Evolutionary conservation across 2,329 filamentous ascomycete species (phyloP).

Genomic region (Dryadomyces sulphureus): DNA sequence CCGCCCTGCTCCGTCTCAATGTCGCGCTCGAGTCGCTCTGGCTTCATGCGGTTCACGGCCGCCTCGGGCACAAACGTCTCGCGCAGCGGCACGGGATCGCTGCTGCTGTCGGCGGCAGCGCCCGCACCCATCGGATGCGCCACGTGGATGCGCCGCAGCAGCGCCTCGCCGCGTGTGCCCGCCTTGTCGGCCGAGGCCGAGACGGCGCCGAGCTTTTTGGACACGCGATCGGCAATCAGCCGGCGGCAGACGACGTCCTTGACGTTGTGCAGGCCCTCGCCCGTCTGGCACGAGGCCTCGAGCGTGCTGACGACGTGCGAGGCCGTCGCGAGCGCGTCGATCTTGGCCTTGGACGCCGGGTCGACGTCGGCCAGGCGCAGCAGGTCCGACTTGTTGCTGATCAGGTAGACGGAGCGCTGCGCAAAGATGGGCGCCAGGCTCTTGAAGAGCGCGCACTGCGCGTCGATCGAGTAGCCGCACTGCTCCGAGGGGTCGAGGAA

Average conservation of each 20-base stretch:
- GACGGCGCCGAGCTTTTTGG: constrained; percentile 89
- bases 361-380: constrained; percentile 77
- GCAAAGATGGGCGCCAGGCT: constrained; percentile 94
- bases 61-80: constrained; percentile 84
- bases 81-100: constrained; percentile 30
- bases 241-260: constrained; percentile 93
- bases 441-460: constrained; percentile 89
- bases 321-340: constrained; percentile 10
- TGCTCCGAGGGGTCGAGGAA: constrained; percentile 98
- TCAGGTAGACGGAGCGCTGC: constrained; percentile 93
- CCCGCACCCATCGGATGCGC: constrained; percentile 76
- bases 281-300: constrained; percentile 86
- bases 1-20: constrained; percentile 86
- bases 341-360: constrained; percentile 49
- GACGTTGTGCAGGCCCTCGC: constrained; percentile 84
- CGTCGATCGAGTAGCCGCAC: constrained; percentile 84
- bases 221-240: constrained; percentile 81
- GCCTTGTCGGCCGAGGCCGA: constrained; percentile 62
- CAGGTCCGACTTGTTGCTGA: constrained; percentile 97
- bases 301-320: constrained; percentile 83
- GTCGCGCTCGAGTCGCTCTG: constrained; percentile 54
- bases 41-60: constrained; percentile 57
- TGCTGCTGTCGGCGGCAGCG: constrained; percentile 3
- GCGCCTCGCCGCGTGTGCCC: constrained; percentile 72
- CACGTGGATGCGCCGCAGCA: constrained; percentile 90